phyloP scores from a whole-genome alignment of 1,284 basidiomycete species.

The Takashimella tepidaria region DNA sequence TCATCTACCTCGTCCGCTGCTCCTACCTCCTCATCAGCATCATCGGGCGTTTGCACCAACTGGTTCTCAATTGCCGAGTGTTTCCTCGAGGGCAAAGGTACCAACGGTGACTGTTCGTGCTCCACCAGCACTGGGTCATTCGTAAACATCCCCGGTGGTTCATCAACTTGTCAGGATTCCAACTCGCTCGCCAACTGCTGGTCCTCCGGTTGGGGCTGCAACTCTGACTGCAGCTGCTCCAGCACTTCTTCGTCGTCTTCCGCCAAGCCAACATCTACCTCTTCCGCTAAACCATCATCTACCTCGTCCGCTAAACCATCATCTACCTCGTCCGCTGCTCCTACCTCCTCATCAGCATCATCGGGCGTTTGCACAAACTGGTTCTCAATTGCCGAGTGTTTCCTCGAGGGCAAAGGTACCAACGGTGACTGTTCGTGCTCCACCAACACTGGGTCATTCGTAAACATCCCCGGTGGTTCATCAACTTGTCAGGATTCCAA shows the following conservation, averaged over 20 bases:
- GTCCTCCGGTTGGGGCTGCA: constrained; percentile 4
- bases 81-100: background rate
- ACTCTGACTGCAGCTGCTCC: constrained; percentile 8
- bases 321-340: background rate
- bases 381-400: constrained; percentile 1
- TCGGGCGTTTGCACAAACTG: background rate
- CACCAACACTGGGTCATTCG: background rate
- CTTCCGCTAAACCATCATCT: background rate
- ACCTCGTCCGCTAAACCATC: background rate
- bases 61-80: constrained; percentile 1
- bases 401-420: background rate
- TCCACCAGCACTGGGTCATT: no score
- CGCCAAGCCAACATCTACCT: background rate
- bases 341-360: background rate
- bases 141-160: constrained; percentile 3
- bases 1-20: background rate
- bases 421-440: constrained; percentile 5
- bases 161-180: constrained; percentile 1
- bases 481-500: background rate
- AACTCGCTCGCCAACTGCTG: constrained; percentile 6
- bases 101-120: constrained; percentile 4
- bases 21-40: background rate
- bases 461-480: background rate
- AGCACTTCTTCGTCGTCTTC: constrained; percentile 1
- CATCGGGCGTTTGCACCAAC: background rate